Conservation (phyloP, 2,329 filamentous ascomycete species). For the Curvularia eragrostidis region DNA sequence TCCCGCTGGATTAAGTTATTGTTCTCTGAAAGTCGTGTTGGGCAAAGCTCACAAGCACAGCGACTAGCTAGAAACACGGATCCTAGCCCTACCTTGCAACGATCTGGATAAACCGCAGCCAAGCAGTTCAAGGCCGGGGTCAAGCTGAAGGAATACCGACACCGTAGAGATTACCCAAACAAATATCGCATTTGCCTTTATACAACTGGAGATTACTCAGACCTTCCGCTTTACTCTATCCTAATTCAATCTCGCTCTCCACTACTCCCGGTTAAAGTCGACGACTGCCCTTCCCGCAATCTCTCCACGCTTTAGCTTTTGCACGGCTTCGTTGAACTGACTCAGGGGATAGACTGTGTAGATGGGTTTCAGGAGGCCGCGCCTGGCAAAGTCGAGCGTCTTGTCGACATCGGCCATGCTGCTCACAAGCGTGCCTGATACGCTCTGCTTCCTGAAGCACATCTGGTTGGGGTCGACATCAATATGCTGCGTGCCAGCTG, state of each 20-base stretch:
- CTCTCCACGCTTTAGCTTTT: constrained; percentile 58
- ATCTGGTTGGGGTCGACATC: constrained; percentile 46
- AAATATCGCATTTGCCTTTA: neutral
- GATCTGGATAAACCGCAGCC: neutral
- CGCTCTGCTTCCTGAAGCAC: constrained; percentile 46
- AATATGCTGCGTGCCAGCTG: constrained; percentile 39
- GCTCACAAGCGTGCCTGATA: constrained; percentile 53
- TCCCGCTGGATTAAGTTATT: too few species aligned
- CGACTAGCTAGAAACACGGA: too few species aligned
- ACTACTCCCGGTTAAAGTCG: constrained; percentile 57
- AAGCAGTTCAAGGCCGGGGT: too few species aligned
- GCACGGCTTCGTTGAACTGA: constrained; percentile 58
- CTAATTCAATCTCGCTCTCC: neutral
- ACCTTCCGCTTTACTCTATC: neutral
- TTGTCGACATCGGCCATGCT: constrained; percentile 58
- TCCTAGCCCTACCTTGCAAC: too few species aligned
- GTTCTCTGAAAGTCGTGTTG: too few species aligned
- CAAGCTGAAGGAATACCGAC: too few species aligned
- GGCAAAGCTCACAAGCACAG: too few species aligned
- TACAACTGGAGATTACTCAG: neutral
- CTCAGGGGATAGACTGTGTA: constrained; percentile 58
- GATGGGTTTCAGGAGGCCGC: constrained; percentile 59
- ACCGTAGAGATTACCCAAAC: too few species aligned
- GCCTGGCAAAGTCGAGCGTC: constrained; percentile 57
- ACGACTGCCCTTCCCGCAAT: constrained; percentile 62